These are phyloP conservation scores for Hanseniaspora occidentalis DNA, from an alignment of 805 yeast species.

Conservation along the genomic window DNA sequence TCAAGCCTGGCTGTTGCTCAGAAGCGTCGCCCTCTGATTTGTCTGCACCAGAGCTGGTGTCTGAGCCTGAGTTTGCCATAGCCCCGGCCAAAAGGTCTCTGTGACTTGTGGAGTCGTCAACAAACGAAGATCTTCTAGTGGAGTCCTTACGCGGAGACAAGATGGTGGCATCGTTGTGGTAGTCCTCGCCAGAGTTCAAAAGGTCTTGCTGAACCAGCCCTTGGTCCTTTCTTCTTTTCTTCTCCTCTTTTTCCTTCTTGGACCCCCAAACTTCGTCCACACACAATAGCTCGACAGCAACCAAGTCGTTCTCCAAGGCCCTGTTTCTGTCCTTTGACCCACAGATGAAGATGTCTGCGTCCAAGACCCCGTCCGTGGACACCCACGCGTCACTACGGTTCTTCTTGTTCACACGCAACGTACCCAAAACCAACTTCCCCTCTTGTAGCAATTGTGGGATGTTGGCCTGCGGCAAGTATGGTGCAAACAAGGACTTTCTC, in stretches of 20 bases:
- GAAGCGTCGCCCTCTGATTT: constrained; percentile 1
- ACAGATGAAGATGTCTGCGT: constrained; percentile 94
- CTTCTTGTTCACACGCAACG: constrained; percentile 85
- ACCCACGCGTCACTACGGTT: constrained; percentile 97
- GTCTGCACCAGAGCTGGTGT: constrained; percentile 15
- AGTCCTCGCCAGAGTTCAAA: constrained; percentile 42
- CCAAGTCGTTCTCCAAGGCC: constrained; percentile 92
- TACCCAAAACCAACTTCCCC: constrained; percentile 87
- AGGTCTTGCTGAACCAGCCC: constrained; percentile 29
- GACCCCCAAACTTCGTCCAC: constrained; percentile 98
- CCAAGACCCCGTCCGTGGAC: constrained; percentile 89
- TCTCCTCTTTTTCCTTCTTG: constrained; percentile 93
- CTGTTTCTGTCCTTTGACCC: constrained; percentile 97
- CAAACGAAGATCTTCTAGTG: constrained; percentile 8
- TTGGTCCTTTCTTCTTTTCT: constrained; percentile 75
- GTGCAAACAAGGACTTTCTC: constrained; percentile 83
- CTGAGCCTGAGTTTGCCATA: constrained; percentile 29
- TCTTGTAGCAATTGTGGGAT: constrained; percentile 81
- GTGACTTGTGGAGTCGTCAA: constrained; percentile 12
- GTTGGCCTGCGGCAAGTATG: constrained; percentile 87
- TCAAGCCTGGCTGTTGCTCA: constrained; percentile 19
- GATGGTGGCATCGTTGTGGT: constrained; percentile 64
- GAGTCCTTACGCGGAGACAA: constrained; percentile 29
- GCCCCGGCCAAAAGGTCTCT: no score
- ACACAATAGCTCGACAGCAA: constrained; percentile 85